Base-by-base conservation (phyloP, 257 asterid species). In the Scutellaria barbata region DNA sequence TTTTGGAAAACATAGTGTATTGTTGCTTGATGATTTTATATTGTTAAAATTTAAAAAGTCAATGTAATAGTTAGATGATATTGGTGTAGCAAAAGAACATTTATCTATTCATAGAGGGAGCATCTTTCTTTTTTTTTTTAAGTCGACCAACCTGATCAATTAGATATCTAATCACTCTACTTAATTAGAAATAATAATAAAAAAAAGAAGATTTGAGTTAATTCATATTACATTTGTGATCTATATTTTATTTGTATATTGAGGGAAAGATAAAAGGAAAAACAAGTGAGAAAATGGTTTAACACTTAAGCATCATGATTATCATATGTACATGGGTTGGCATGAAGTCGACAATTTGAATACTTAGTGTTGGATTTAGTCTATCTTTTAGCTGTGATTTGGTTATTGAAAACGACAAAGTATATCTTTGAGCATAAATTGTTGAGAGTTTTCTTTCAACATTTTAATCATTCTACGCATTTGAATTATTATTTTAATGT, bases 291-390 rank as follows among this genome's bases (percentile, higher is more conserved):
- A 43, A 41, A 42, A 55, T 55, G 55, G 5, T 0, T 0, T 1
- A 30, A 30, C 5, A 55, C 3, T 54, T 41, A 4, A 30, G 10
- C 58, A 67, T 41, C 40, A 37, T 13, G 20, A 42, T 67, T 33
- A 16, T 68, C 54, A 68, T n/a, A 5, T 30, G 35, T 30, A 16
- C 17, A 69, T 30, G 5, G 35, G 35, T 30, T 22, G 25, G 68
- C 50, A 7, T 46, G 45, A 46, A 45, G 68, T 70, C 9, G 50
- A 50, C 60, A 70, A 58, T 9, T 70, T 45, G 40, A 58, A 46
- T 5, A 57, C 75, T 17, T 6, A 57, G 33, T 57, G 37, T 42
- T n/a, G 45, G 3, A 42, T 48, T 4, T n/a, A 66, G 54, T 69
- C 8, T 17, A 54, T 22, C 18, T 20, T 20, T 53, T 68, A 35